Conservation (phyloP, 805 yeast genomes). For the Myxozyma nipponensis region DNA sequence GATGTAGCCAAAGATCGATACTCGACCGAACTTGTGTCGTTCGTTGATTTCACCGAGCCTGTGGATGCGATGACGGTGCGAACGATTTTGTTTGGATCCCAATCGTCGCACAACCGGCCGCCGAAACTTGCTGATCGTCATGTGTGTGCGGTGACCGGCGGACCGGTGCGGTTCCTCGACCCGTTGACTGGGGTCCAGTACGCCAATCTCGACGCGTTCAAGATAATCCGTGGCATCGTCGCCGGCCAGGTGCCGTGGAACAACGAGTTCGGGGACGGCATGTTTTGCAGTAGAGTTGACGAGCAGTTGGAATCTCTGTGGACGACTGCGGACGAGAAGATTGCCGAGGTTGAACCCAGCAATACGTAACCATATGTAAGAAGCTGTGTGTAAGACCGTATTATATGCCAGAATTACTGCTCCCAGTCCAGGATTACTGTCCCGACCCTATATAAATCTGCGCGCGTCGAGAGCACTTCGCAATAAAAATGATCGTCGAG, state of each 20-base stretch:
- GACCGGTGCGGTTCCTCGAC: slow-evolving; percentile 77
- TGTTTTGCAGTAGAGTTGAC: slow-evolving; percentile 14
- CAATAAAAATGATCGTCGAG: too few species aligned
- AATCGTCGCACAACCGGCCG: slow-evolving; percentile 32
- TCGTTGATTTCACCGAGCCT: slow-evolving; percentile 11
- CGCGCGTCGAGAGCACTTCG: too few species aligned
- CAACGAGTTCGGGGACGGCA: slow-evolving; percentile 42
- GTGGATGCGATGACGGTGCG: slow-evolving; percentile 34
- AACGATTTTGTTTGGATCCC: slow-evolving; percentile 56
- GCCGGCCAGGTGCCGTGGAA: slow-evolving; percentile 53
- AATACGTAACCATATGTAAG: not conserved
- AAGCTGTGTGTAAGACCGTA: not conserved
- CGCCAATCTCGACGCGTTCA: slow-evolving; percentile 75
- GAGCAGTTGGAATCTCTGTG: too few species aligned
- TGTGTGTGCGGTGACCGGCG: slow-evolving; percentile 71
- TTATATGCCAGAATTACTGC: too few species aligned
- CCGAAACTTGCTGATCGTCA: slow-evolving; percentile 56
- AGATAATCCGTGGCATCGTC: slow-evolving; percentile 50
- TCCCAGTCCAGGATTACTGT: too few species aligned
- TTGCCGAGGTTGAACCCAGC: too few species aligned
- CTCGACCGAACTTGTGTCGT: slow-evolving; percentile 11
- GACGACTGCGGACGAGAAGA: too few species aligned
- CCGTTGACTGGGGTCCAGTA: slow-evolving; percentile 87
- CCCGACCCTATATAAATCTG: too few species aligned
- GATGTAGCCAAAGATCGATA: slow-evolving; percentile 3